A percentile compares a stretch with the other conserved stretches of the same genome.
Evolutionary conservation across 169 alveolate genomes (phyloP).

Genomic region (Cryptosporidium ubiquitum): DNA sequence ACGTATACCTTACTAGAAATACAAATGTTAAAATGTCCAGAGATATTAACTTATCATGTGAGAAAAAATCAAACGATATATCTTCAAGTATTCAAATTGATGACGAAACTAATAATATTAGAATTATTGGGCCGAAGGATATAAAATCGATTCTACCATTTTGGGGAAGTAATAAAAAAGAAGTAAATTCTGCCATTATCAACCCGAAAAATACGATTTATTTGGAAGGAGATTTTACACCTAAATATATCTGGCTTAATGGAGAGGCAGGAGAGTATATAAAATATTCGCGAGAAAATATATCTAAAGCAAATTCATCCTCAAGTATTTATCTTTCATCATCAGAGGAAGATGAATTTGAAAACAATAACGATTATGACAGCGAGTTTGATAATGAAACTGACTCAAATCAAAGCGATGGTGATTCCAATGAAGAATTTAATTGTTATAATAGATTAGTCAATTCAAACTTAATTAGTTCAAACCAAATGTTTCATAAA

Average conservation of each 20-base stretch:
- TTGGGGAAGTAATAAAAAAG: conserved; percentile 36
- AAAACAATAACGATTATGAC: conserved; percentile 1
- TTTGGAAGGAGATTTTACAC: conserved; percentile 71
- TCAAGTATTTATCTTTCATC: conserved; percentile 51
- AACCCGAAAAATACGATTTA: conserved; percentile 13
- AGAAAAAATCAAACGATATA: neutral
- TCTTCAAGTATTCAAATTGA: neutral
- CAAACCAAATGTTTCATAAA: conserved; percentile 16
- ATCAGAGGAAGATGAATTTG: conserved; percentile 67
- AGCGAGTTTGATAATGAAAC: neutral
- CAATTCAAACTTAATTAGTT: conserved; percentile 27
- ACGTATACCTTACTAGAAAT: conserved; percentile 62
- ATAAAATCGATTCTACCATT: conserved; percentile 33
- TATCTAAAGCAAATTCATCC: conserved; percentile 1
- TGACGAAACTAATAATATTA: neutral
- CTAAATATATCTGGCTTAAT: conserved; percentile 61
- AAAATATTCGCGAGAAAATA: neutral
- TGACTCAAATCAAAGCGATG: conserved; percentile 20
- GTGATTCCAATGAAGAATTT: conserved; percentile 38
- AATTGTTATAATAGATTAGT: conserved; percentile 40
- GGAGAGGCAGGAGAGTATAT: conserved; percentile 71
- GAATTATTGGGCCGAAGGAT: conserved; percentile 64
- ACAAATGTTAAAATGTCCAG: conserved; percentile 25
- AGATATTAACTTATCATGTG: neutral
- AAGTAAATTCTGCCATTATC: neutral